Evolutionary conservation across 1,139 yeast genomes (phyloP).

Genomic region (Blastobotrys buckinghamii): DNA sequence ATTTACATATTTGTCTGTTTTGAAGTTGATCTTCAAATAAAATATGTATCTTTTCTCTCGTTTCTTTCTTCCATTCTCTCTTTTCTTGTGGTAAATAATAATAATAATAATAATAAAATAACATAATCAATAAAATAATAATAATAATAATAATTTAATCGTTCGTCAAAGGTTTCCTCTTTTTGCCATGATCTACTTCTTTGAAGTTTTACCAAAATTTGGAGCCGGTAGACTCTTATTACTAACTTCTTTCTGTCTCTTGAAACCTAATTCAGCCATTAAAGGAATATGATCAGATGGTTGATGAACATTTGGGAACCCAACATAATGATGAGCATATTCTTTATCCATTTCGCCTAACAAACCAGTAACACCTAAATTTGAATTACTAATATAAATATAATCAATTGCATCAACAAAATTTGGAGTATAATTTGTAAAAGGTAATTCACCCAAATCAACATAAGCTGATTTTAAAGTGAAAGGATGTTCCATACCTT

Average conservation of each 20-base stretch:
- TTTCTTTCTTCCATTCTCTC: too few relatives aligned
- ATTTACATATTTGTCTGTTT: too few relatives aligned
- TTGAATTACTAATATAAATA: slow-evolving; percentile 84
- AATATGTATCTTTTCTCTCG: too few relatives aligned
- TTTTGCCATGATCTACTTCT: background rate
- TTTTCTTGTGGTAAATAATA: background rate
- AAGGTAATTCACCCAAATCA: slow-evolving; percentile 81
- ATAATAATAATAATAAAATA: background rate
- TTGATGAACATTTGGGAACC: slow-evolving; percentile 89
- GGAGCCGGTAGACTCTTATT: slow-evolving; percentile 20
- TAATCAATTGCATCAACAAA: slow-evolving; percentile 93
- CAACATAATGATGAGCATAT: slow-evolving; percentile 71
- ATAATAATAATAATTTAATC: too few relatives aligned
- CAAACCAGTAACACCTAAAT: slow-evolving; percentile 75
- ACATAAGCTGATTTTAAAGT: slow-evolving; percentile 82
- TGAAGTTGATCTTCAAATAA: too few relatives aligned
- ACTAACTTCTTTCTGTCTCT: slow-evolving; percentile 40
- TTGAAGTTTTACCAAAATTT: slow-evolving; percentile 19
- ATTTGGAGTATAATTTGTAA: slow-evolving; percentile 89
- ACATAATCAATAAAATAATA: slow-evolving; percentile 2
- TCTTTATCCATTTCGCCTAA: slow-evolving; percentile 79
- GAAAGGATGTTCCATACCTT: slow-evolving; percentile 78
- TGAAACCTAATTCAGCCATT: slow-evolving; percentile 68
- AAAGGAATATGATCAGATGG: slow-evolving; percentile 94
- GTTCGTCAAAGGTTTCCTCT: background rate